These are phyloP conservation scores for Yamadazyma atmosphaerica DNA, from an alignment of 1,139 yeast genomes.

Conservation along the genomic window DNA sequence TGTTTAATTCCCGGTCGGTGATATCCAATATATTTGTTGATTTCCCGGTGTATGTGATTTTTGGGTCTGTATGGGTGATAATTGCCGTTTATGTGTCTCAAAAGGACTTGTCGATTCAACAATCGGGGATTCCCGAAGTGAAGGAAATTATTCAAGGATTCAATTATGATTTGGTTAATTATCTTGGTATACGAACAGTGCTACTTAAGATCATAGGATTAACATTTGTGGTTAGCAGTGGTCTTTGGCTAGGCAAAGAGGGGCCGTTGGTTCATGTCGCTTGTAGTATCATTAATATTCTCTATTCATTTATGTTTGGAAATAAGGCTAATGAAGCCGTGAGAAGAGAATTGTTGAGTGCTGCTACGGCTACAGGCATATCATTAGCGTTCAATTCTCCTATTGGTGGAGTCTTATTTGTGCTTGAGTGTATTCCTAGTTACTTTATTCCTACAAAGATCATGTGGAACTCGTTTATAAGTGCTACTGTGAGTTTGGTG, in stretches of 20 bases:
- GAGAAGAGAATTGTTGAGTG: slow-evolving; percentile 65
- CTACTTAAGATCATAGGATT: slow-evolving; percentile 54
- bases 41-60: slow-evolving; percentile 37
- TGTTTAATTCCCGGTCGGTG: slow-evolving; percentile 22
- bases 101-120: slow-evolving; percentile 47
- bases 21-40: slow-evolving; percentile 27
- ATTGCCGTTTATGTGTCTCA: slow-evolving; percentile 34
- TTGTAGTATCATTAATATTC: slow-evolving; percentile 53
- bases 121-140: slow-evolving; percentile 73
- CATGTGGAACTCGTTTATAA: slow-evolving; percentile 82
- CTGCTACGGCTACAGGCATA: slow-evolving; percentile 92
- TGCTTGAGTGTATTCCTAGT: slow-evolving; percentile 70
- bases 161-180: slow-evolving; percentile 39
- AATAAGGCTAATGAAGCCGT: slow-evolving; percentile 49
- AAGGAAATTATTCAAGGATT: slow-evolving; percentile 64
- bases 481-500: slow-evolving; percentile 73
- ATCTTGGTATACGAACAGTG: slow-evolving; percentile 50
- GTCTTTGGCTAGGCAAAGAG: slow-evolving; percentile 89
- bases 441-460: slow-evolving; percentile 62
- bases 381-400: slow-evolving; percentile 95
- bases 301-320: slow-evolving; percentile 38
- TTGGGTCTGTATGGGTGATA: slow-evolving; percentile 27
- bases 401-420: slow-evolving; percentile 89
- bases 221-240: slow-evolving; percentile 71
- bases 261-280: slow-evolving; percentile 92